Conservation (phyloP, 495 filamentous ascomycete genomes). For the Entonaema liquescens region DNA sequence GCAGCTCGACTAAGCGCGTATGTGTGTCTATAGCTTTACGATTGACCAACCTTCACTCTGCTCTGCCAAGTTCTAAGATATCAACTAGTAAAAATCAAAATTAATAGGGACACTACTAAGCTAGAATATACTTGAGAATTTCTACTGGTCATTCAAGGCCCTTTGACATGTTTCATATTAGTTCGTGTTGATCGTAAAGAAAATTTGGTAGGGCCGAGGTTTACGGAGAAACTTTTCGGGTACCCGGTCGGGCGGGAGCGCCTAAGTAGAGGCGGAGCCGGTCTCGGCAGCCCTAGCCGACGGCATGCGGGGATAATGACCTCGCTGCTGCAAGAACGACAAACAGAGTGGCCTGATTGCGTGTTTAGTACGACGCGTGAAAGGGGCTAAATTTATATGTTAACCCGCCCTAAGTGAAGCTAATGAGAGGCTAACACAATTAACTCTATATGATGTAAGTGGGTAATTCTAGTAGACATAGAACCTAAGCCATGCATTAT, state of each 20-base stretch:
- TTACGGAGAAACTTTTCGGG: slow-evolving; percentile 14
- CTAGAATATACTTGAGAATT: no score
- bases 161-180: background rate
- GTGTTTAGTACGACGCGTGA: background rate
- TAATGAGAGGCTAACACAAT: background rate
- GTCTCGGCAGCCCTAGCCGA: slow-evolving; percentile 25
- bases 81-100: no score
- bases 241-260: background rate
- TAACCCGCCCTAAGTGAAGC: slow-evolving; percentile 2
- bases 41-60: no score
- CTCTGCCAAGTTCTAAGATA: no score
- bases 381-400: background rate
- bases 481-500: slow-evolving; percentile 8
- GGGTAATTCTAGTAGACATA: background rate
- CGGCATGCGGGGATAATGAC: slow-evolving; percentile 15
- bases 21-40: no score
- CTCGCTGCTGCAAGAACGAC: slow-evolving; percentile 16
- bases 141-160: no score
- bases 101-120: no score
- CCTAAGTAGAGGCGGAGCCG: slow-evolving; percentile 2
- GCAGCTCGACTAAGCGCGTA: no score
- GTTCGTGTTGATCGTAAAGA: background rate
- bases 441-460: background rate
- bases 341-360: slow-evolving; percentile 9
- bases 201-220: background rate